Conservation (phyloP, 495 filamentous ascomycete species). For the Pseudomonodictys pantanalensis region DNA sequence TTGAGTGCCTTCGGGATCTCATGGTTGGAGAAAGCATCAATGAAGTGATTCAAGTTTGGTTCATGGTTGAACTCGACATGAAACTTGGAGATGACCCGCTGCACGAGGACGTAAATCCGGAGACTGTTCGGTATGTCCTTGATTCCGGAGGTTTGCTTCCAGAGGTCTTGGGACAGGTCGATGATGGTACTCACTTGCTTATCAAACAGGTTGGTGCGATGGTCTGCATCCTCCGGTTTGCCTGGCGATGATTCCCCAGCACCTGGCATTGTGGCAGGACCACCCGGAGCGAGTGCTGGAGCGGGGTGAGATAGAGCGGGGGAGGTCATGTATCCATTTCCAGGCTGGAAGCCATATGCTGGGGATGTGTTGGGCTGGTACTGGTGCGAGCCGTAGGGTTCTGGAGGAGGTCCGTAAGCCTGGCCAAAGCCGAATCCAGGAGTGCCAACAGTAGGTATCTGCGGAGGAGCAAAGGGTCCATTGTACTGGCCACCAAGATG, state of each 20-base stretch:
- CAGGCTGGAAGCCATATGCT: slow-evolving; percentile 1
- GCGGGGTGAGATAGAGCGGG: slow-evolving; percentile 4
- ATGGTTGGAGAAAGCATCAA: slow-evolving; percentile 63
- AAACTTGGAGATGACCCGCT: slow-evolving; percentile 58
- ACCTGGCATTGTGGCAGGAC: background rate
- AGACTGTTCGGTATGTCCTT: slow-evolving; percentile 62
- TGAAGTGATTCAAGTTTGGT: slow-evolving; percentile 59
- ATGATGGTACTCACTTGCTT: slow-evolving; percentile 59
- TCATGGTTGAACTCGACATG: slow-evolving; percentile 52
- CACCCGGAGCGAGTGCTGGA: slow-evolving; percentile 7
- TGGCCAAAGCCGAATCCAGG: slow-evolving; percentile 26
- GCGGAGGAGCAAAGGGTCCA: slow-evolving; percentile 42
- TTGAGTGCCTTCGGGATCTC: slow-evolving; percentile 65
- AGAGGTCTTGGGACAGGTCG: slow-evolving; percentile 57
- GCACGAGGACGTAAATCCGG: slow-evolving; percentile 61
- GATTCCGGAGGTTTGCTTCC: slow-evolving; percentile 57
- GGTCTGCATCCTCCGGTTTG: background rate
- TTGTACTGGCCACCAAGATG: slow-evolving; percentile 41
- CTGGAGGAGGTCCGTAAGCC: slow-evolving; percentile 12
- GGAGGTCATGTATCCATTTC: slow-evolving; percentile 23
- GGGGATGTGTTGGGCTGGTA: slow-evolving; percentile 23
- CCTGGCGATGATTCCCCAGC: background rate
- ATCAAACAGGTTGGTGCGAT: slow-evolving; percentile 36
- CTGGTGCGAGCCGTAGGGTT: slow-evolving; percentile 13
- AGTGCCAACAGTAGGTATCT: slow-evolving; percentile 7